phyloP scores from a whole-genome alignment of 345 rosid genomes.

The Eucalyptus erythrocorys region DNA sequence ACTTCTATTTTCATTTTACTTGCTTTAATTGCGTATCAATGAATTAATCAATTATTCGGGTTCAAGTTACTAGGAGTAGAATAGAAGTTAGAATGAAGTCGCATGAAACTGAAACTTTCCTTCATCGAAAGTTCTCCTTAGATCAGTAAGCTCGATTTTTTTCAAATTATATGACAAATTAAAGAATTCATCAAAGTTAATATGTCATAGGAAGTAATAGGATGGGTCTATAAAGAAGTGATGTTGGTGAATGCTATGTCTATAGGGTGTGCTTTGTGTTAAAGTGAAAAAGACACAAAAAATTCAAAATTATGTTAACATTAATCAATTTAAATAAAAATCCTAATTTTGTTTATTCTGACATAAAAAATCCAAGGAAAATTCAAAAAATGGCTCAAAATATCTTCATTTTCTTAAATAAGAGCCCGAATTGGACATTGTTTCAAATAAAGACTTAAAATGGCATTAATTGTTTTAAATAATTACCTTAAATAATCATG shows the following conservation, averaged over 20 bases:
- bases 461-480: fast-evolving
- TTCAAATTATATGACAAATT: neutral
- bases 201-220: no score
- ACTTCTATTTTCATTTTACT: neutral
- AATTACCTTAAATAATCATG: fast-evolving
- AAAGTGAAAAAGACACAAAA: no score
- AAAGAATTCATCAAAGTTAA: neutral
- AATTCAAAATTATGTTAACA: no score
- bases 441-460: fast-evolving
- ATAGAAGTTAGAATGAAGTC: neutral
- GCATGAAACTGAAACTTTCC: neutral
- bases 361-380: no score
- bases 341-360: no score
- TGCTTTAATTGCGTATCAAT: neutral
- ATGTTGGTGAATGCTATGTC: no score
- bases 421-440: fast-evolving
- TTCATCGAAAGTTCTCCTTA: neutral
- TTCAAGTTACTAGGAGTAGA: neutral
- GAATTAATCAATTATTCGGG: neutral
- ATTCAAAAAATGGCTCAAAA: fast-evolving
- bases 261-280: no score
- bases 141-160: neutral
- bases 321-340: no score
- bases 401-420: fast-evolving
- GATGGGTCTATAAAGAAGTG: no score